Percentiles rank a stretch among this genome's conserved stretches.
Conservation (phyloP, 2,329 filamentous ascomycete species). For the Grosmannia serpens region DNA sequence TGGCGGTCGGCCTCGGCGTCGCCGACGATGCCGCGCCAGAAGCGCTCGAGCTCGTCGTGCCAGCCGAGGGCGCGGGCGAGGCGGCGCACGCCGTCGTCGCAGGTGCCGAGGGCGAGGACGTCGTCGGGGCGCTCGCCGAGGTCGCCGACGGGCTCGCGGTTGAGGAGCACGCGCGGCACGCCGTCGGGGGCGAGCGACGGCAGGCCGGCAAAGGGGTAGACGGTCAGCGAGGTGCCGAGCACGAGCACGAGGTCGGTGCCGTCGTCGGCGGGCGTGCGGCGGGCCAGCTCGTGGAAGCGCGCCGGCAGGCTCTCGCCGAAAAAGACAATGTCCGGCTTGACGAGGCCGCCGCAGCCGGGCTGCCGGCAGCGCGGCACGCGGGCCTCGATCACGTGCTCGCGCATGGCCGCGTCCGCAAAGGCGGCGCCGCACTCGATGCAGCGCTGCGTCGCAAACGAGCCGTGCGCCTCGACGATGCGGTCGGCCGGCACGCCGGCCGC, state of each 20-base stretch:
- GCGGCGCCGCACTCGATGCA: conserved; percentile 75
- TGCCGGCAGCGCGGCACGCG: conserved; percentile 59
- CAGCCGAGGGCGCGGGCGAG: conserved; percentile 76
- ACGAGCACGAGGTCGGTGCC: conserved; percentile 25
- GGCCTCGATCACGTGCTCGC: conserved; percentile 50
- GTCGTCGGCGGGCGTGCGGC: conserved; percentile 28
- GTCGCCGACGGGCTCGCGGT: conserved; percentile 70
- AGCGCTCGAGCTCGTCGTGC: conserved; percentile 65
- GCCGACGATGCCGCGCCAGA: conserved; percentile 62
- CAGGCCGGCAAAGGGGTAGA: conserved; percentile 74
- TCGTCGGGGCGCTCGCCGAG: conserved; percentile 72
- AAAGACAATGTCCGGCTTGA: conserved; percentile 93
- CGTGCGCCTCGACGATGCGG: conserved; percentile 85
- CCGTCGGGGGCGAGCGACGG: conserved; percentile 50
- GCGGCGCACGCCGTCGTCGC: conserved; percentile 68
- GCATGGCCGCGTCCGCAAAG: conserved; percentile 68
- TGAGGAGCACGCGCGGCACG: conserved; percentile 73
- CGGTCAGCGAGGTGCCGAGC: conserved; percentile 14
- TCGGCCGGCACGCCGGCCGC: conserved; percentile 71
- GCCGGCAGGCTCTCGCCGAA: conserved; percentile 59
- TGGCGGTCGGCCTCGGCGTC: conserved; percentile 44
- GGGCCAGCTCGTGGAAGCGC: conserved; percentile 49
- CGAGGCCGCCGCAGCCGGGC: conserved; percentile 55
- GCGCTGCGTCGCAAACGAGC: conserved; percentile 81
- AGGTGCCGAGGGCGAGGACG: conserved; percentile 71